Percentiles rank a stretch among this genome's conserved stretches.
phyloP scores from a whole-genome alignment of 169 alveolate genomes.

The Ichthyophthirius multifiliis region DNA sequence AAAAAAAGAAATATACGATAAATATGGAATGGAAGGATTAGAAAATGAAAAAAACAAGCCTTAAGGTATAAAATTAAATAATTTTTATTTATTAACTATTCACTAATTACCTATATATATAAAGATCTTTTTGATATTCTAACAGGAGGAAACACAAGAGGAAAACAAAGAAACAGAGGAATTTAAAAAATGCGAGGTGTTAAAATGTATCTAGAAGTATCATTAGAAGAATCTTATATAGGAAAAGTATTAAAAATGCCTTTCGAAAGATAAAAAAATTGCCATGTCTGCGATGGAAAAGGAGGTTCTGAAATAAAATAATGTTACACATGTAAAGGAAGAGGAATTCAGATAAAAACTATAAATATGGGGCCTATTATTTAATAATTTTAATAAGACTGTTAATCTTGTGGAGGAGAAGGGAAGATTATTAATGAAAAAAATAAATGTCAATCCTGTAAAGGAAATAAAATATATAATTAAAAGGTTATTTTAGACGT shows the following conservation, averaged over 20 bases:
- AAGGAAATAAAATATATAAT: slow-evolving; percentile 34
- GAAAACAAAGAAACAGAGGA: slow-evolving; percentile 37
- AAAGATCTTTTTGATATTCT: not conserved
- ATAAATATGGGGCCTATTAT: slow-evolving; percentile 89
- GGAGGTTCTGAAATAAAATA: slow-evolving; percentile 92
- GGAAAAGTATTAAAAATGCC: slow-evolving; percentile 94
- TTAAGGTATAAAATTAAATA: slow-evolving; percentile 43
- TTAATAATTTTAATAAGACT: slow-evolving; percentile 88
- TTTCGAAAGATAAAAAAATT: slow-evolving; percentile 90
- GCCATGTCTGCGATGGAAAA: slow-evolving; percentile 94
- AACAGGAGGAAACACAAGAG: slow-evolving; percentile 54
- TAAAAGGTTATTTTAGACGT: slow-evolving; percentile 39
- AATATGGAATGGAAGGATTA: slow-evolving; percentile 79
- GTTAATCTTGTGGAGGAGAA: slow-evolving; percentile 91
- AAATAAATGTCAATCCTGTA: slow-evolving; percentile 45
- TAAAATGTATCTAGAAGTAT: slow-evolving; percentile 79
- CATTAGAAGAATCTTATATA: slow-evolving; percentile 95
- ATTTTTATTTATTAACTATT: not conserved
- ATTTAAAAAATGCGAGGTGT: slow-evolving; percentile 25
- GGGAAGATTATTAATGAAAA: slow-evolving; percentile 35
- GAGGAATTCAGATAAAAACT: slow-evolving; percentile 80
- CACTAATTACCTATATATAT: not conserved
- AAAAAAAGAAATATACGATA: slow-evolving; percentile 66
- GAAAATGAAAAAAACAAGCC: slow-evolving; percentile 94
- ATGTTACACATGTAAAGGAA: slow-evolving; percentile 25